Conservation (phyloP, 139 green algal species). For the Tetraselmis chui region DNA sequence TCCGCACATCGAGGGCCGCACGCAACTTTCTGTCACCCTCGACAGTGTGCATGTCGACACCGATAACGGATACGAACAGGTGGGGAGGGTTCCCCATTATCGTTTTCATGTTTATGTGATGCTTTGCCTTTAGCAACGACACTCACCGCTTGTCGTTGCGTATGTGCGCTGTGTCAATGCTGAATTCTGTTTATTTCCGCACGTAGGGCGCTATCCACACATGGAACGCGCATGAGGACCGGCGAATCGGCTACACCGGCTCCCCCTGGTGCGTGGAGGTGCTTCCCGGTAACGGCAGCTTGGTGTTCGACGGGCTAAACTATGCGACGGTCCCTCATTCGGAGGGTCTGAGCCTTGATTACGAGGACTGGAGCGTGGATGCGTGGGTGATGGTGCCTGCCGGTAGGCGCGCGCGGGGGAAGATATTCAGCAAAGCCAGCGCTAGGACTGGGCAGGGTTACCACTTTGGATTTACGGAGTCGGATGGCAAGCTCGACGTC, state of each 20-base stretch:
- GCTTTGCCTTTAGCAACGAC: no score
- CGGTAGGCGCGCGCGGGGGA: background rate
- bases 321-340: conserved; percentile 9
- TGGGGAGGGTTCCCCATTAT: no score
- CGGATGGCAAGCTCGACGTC: background rate
- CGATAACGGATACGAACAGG: background rate
- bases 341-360: background rate
- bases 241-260: background rate
- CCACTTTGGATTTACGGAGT: conserved; percentile 1
- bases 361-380: conserved; percentile 1
- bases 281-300: background rate
- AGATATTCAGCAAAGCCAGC: conserved; percentile 16
- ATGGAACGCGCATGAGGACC: background rate
- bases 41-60: conserved; percentile 14
- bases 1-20: background rate
- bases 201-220: background rate
- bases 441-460: conserved; percentile 8
- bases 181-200: no score
- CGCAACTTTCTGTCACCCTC: background rate
- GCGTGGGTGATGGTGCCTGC: conserved; percentile 3
- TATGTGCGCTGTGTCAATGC: no score
- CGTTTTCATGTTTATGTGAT: no score
- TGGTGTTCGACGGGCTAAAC: conserved; percentile 10
- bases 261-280: conserved; percentile 9
- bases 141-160: no score